A percentile compares a stretch with the other conserved stretches of the same genome.
These are phyloP conservation scores for Aspergillus uvarum DNA, from an alignment of 2,329 filamentous ascomycete species.

Conservation along the genomic window DNA sequence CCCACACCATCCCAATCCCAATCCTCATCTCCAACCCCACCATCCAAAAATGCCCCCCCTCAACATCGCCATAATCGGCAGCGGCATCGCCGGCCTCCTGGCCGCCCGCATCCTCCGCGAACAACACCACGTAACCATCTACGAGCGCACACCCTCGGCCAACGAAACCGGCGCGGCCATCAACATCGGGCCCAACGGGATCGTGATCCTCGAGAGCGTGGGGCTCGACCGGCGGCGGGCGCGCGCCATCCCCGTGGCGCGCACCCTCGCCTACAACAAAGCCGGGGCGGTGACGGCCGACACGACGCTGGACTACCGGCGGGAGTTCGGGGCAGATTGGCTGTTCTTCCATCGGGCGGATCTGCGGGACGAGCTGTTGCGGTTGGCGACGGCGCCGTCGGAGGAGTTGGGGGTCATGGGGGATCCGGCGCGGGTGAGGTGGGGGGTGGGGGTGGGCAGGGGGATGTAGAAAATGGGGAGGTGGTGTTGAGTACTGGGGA, in stretches of 20 bases:
- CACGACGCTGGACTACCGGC: neutral
- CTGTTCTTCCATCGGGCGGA: conserved; percentile 10
- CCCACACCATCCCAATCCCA: too few relatives aligned
- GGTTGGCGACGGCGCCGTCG: conserved; percentile 6
- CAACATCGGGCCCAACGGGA: conserved; percentile 10
- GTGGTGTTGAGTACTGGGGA: neutral
- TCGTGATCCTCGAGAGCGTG: conserved; percentile 7
- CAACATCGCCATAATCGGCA: conserved; percentile 15
- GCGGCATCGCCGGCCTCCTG: conserved; percentile 13
- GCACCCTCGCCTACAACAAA: conserved; percentile 1
- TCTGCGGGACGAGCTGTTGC: conserved; percentile 10
- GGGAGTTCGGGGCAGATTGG: conserved; percentile 9
- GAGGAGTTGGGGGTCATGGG: conserved; percentile 6
- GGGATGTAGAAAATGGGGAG: neutral
- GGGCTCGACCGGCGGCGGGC: conserved; percentile 6
- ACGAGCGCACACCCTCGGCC: conserved; percentile 1
- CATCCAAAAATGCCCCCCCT: neutral
- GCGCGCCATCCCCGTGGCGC: neutral
- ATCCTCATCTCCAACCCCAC: too few relatives aligned
- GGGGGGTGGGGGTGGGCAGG: neutral
- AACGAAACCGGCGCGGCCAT: conserved; percentile 9
- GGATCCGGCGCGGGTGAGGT: conserved; percentile 1
- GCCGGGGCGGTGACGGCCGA: neutral
- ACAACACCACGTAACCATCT: conserved; percentile 13
- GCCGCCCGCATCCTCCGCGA: conserved; percentile 14